Evolutionary conservation across 805 yeast species (phyloP).

Genomic region (Cyberlindnera petersonii): DNA sequence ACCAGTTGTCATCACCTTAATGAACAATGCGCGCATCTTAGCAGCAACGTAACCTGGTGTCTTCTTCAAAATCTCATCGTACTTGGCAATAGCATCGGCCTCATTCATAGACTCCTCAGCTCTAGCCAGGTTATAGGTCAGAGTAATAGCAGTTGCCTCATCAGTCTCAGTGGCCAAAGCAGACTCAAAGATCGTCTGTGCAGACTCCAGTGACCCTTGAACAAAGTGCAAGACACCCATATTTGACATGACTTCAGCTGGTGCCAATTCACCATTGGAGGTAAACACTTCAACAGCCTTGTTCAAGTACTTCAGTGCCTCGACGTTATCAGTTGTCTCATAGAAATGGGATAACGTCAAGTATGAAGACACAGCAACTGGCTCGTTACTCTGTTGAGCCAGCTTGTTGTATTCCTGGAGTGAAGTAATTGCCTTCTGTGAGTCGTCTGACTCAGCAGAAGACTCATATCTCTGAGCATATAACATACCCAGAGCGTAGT

Average conservation of each 20-base stretch:
- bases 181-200: conserved; percentile 50
- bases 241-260: conserved; percentile 69
- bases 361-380: conserved; percentile 58
- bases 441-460: conserved; percentile 13
- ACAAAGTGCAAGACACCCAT: conserved; percentile 79
- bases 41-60: conserved; percentile 76
- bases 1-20: conserved; percentile 47
- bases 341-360: conserved; percentile 64
- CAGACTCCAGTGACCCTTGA: conserved; percentile 54
- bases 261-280: conserved; percentile 31
- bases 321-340: conserved; percentile 63
- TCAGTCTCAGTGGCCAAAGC: conserved; percentile 45
- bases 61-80: conserved; percentile 50
- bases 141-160: conserved; percentile 38
- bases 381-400: conserved; percentile 55
- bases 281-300: conserved; percentile 53
- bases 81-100: conserved; percentile 32
- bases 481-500: conserved; percentile 70
- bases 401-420: conserved; percentile 70
- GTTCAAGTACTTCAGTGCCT: conserved; percentile 59
- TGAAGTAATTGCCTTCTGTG: conserved; percentile 52
- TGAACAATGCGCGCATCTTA: conserved; percentile 61
- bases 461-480: conserved; percentile 40
- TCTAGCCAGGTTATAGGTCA: conserved; percentile 75
- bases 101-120: conserved; percentile 47